These are phyloP conservation scores for Erythrobasidium hasegawianum DNA, from an alignment of 1,284 basidiomycete species.

Conservation along the genomic window DNA sequence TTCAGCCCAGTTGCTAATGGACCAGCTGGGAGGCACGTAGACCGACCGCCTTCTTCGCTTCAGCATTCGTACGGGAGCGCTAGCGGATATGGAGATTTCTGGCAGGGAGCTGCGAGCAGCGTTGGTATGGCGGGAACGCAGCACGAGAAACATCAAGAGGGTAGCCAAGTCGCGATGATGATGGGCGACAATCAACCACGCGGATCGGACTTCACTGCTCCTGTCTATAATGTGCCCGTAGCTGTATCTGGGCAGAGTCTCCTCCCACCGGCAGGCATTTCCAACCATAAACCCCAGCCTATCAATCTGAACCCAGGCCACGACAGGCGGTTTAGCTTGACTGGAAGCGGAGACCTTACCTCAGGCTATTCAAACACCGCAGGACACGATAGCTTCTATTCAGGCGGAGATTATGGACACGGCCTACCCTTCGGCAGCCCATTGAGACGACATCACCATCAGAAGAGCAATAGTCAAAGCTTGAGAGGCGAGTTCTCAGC, in stretches of 20 bases:
- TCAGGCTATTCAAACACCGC: too few species aligned
- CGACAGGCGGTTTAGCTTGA: background rate
- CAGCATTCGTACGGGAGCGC: background rate
- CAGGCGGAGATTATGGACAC: background rate
- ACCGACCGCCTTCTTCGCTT: background rate
- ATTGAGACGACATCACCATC: background rate
- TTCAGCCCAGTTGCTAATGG: background rate
- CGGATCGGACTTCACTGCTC: background rate
- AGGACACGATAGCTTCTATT: too few species aligned
- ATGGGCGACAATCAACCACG: background rate
- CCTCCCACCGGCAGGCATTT: background rate
- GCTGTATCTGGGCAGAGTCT: background rate
- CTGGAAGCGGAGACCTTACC: background rate
- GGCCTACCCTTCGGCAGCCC: background rate
- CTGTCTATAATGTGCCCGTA: background rate
- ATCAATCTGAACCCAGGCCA: background rate
- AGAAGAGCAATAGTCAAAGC: background rate
- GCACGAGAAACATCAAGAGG: background rate
- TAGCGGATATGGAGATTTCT: background rate
- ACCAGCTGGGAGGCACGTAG: background rate
- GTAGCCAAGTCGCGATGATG: background rate
- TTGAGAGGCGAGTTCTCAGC: conserved; percentile 27
- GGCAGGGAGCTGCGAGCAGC: background rate
- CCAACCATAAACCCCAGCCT: background rate
- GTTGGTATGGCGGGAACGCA: background rate